phyloP scores from a whole-genome alignment of 192 early-diverging fungal species.

The Coemansia sp. region DNA sequence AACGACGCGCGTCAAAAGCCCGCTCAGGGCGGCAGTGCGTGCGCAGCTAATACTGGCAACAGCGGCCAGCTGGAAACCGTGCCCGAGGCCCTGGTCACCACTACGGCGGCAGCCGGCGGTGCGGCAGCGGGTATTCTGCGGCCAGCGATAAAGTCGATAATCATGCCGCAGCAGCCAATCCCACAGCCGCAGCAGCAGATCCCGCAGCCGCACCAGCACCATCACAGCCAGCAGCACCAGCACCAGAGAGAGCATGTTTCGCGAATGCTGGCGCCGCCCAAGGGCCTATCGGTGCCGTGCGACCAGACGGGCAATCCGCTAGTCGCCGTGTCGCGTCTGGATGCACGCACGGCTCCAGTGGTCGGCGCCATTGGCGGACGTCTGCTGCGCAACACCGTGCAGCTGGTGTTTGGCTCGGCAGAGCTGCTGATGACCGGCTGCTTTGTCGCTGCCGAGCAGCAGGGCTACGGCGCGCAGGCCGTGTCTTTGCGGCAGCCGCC shows the following conservation, averaged over 20 bases:
- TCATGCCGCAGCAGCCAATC: not conserved
- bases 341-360: slow-evolving; percentile 22
- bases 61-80: not conserved
- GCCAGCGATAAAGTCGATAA: not conserved
- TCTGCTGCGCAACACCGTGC: slow-evolving; percentile 30
- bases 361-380: slow-evolving; percentile 23
- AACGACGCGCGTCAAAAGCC: no score
- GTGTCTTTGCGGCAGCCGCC: no score
- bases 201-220: no score
- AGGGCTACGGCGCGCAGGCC: no score
- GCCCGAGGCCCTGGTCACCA: not conserved
- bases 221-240: no score
- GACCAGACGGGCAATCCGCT: slow-evolving; percentile 11
- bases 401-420: slow-evolving; percentile 20
- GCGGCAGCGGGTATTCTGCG: not conserved
- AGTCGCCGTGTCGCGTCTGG: slow-evolving; percentile 26
- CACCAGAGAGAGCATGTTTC: no score
- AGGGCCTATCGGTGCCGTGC: not conserved
- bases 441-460: slow-evolving; percentile 9
- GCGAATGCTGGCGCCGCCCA: no score
- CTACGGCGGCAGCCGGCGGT: not conserved
- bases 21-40: no score
- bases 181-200: not conserved
- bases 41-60: no score
- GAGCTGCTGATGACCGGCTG: slow-evolving; percentile 14